phyloP scores from a whole-genome alignment of 2,329 filamentous ascomycete genomes.

The Trichoderma hamatum region DNA sequence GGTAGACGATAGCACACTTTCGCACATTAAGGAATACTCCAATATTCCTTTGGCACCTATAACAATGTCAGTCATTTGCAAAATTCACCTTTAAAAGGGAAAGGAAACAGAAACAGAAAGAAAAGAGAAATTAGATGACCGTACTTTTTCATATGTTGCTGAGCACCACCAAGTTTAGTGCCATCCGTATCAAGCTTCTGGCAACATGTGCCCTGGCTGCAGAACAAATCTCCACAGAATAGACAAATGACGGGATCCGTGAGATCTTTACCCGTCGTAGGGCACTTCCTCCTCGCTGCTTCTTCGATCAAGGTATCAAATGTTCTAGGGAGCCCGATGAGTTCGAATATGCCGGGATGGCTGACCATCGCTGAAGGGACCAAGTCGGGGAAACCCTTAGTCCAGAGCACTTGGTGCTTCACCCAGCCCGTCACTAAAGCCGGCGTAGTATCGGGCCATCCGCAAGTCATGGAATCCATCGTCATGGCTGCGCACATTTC shows the following conservation, averaged over 20 bases:
- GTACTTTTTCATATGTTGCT: constrained; percentile 86
- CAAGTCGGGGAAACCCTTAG: constrained; percentile 36
- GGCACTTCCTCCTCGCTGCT: constrained; percentile 79
- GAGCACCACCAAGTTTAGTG: constrained; percentile 74
- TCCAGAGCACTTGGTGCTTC: constrained; percentile 58
- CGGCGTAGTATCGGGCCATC: constrained; percentile 53
- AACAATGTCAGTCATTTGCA: not conserved
- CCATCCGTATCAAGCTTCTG: constrained; percentile 61
- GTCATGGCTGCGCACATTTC: constrained; percentile 71
- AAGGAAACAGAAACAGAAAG: not conserved
- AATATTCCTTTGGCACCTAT: constrained; percentile 82
- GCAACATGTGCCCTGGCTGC: constrained; percentile 91
- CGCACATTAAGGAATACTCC: constrained; percentile 97
- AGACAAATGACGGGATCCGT: constrained; percentile 90
- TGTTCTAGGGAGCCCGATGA: constrained; percentile 87
- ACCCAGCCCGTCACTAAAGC: constrained; percentile 71
- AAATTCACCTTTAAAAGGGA: not conserved
- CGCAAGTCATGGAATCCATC: constrained; percentile 46
- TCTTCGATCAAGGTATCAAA: constrained; percentile 93
- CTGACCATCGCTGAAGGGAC: constrained; percentile 57
- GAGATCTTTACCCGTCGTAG: constrained; percentile 87
- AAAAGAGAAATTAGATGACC: constrained; percentile 39
- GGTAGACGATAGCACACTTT: constrained; percentile 89
- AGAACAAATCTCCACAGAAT: constrained; percentile 96
- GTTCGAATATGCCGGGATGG: constrained; percentile 91